Conservation (phyloP, 139 green algal genomes). For the Ostreobium quekettii region DNA sequence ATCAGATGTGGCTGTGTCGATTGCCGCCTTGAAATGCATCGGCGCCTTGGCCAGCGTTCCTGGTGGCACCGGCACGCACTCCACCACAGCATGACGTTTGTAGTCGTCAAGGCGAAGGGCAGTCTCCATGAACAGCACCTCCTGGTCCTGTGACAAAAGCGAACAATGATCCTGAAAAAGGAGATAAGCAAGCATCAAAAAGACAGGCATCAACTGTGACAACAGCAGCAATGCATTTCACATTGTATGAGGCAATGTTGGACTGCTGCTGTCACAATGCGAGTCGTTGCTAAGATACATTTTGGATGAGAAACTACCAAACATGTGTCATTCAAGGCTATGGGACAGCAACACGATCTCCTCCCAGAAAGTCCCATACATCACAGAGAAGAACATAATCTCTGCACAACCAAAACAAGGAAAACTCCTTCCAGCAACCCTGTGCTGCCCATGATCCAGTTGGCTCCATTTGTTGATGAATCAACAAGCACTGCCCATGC, state of each 20-base stretch:
- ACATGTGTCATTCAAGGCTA: background rate
- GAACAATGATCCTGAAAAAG: background rate
- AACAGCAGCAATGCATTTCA: background rate
- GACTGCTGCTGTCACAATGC: background rate
- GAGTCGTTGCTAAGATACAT: background rate
- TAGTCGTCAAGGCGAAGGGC: slow-evolving; percentile 47
- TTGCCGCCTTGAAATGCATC: slow-evolving; percentile 66
- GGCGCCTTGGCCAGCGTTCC: slow-evolving; percentile 34
- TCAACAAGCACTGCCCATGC: too few species aligned
- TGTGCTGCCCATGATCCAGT: too few species aligned
- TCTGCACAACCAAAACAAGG: too few species aligned
- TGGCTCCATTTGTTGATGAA: too few species aligned
- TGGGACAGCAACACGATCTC: too few species aligned
- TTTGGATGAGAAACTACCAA: background rate
- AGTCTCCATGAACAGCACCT: slow-evolving; percentile 85
- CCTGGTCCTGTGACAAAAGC: slow-evolving; percentile 35
- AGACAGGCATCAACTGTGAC: slow-evolving; percentile 7
- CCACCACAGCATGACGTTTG: slow-evolving; percentile 66
- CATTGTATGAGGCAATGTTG: background rate
- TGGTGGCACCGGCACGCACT: slow-evolving; percentile 68
- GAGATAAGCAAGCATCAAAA: background rate
- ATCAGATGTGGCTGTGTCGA: slow-evolving; percentile 83
- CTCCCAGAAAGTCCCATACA: too few species aligned
- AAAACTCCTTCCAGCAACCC: too few species aligned
- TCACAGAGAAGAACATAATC: too few species aligned